A percentile compares a stretch with the other conserved stretches of the same genome.
Evolutionary conservation across 176 grass and related monocot species (phyloP).

Genomic region (Rhipidocladum racemiflorum): DNA sequence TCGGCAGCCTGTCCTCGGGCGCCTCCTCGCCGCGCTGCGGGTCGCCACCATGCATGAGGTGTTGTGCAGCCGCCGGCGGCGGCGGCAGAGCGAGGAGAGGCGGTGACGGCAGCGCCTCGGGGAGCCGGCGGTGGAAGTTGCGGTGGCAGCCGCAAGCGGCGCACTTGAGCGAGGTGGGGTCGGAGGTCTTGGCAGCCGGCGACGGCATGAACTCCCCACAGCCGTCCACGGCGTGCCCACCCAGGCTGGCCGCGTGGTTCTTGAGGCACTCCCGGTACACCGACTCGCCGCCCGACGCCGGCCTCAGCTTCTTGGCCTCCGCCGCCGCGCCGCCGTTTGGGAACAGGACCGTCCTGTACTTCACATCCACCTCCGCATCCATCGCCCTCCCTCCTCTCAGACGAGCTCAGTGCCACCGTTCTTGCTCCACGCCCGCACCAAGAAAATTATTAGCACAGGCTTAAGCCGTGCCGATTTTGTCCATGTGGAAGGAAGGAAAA

Average conservation of each 20-base stretch:
- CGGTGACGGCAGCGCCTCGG: conserved; percentile 35
- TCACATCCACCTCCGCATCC: conserved; percentile 14
- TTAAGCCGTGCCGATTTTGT: background rate
- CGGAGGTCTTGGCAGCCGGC: conserved; percentile 37
- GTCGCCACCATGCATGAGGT: background rate
- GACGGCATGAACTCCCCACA: conserved; percentile 94
- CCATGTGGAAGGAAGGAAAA: conserved; percentile 23
- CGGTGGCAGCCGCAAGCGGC: conserved; percentile 83
- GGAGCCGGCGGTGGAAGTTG: conserved; percentile 77
- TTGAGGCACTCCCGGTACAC: conserved; percentile 75
- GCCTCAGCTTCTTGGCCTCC: conserved; percentile 14
- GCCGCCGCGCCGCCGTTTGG: conserved; percentile 38
- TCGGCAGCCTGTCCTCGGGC: background rate
- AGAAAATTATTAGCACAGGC: background rate
- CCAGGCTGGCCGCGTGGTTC: conserved; percentile 79
- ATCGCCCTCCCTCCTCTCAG: background rate
- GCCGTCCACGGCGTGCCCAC: conserved; percentile 75
- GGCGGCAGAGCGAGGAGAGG: conserved; percentile 44
- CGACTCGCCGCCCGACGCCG: background rate
- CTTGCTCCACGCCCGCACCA: background rate
- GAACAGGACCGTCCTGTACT: conserved; percentile 28
- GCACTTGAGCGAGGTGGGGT: conserved; percentile 65
- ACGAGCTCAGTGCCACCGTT: background rate
- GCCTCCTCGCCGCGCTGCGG: background rate
- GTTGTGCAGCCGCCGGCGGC: background rate